Evolutionary conservation across 306 rosid genomes (phyloP).

Genomic region (Inga laurina): DNA sequence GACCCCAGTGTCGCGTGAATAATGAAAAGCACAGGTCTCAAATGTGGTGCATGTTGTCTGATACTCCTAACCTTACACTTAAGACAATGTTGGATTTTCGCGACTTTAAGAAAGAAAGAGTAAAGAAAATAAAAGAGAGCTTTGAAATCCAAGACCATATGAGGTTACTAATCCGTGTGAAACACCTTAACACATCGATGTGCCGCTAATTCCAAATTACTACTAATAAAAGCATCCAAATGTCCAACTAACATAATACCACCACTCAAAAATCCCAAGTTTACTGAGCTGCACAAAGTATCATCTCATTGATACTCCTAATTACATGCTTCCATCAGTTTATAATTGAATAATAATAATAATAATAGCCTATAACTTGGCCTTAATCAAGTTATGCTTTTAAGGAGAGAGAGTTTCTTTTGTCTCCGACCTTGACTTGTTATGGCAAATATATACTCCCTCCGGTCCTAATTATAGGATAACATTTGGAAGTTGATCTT

Average conservation of each 20-base stretch:
- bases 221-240: background rate
- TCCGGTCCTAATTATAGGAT: no score
- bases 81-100: background rate
- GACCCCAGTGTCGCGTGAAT: background rate
- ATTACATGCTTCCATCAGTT: background rate
- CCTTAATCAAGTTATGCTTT: no score
- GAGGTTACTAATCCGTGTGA: background rate
- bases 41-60: background rate
- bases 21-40: background rate
- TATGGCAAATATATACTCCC: no score
- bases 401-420: background rate
- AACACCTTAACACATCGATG: background rate
- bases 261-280: no score
- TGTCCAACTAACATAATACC: no score
- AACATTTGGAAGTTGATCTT: no score
- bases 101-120: background rate
- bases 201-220: background rate
- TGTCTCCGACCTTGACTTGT: background rate
- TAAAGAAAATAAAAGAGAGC: background rate
- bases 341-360: background rate
- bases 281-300: background rate
- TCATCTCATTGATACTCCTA: background rate
- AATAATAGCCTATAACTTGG: no score
- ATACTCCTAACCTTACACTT: background rate
- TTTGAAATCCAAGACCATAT: background rate